Evolutionary conservation across 805 yeast species (phyloP).

Genomic region (Cyberlindnera amylophila): DNA sequence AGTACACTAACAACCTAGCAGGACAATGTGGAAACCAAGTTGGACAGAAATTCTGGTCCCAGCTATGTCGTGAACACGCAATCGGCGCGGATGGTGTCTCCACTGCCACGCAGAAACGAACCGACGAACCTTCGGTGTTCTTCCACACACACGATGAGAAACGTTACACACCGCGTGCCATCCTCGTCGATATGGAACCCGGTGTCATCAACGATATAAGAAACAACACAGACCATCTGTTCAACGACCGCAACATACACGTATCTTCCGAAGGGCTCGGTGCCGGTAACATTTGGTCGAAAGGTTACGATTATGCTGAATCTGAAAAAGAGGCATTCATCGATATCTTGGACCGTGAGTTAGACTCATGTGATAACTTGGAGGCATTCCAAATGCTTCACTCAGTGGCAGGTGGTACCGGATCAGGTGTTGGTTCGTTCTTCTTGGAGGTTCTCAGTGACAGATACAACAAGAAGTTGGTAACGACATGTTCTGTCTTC

Average conservation of each 20-base stretch:
- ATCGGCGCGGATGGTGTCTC: conserved; percentile 42
- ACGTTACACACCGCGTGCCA: conserved; percentile 83
- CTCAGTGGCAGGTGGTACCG: conserved; percentile 98
- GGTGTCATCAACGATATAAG: conserved; percentile 70
- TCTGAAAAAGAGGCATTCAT: conserved; percentile 66
- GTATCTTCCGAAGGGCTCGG: conserved; percentile 81
- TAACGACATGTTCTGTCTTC: conserved; percentile 83
- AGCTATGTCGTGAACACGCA: conserved; percentile 83
- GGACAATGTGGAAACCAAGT: conserved; percentile 97
- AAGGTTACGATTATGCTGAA: conserved; percentile 77
- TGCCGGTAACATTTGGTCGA: conserved; percentile 96
- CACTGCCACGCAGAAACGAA: conserved; percentile 29
- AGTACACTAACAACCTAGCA: conserved; percentile 29
- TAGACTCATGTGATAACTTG: conserved; percentile 83
- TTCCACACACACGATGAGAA: conserved; percentile 72
- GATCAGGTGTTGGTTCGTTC: conserved; percentile 90
- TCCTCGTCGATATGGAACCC: conserved; percentile 87
- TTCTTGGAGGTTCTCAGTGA: conserved; percentile 77
- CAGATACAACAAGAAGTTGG: conserved; percentile 74
- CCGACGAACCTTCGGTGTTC: conserved; percentile 81
- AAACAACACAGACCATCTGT: conserved; percentile 52
- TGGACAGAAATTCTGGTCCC: conserved; percentile 90
- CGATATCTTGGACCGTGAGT: conserved; percentile 82
- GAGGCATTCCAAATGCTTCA: conserved; percentile 91
- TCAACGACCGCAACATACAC: conserved; percentile 80